phyloP scores from a whole-genome alignment of 306 rosid species.

The Arachis hypogaea region DNA sequence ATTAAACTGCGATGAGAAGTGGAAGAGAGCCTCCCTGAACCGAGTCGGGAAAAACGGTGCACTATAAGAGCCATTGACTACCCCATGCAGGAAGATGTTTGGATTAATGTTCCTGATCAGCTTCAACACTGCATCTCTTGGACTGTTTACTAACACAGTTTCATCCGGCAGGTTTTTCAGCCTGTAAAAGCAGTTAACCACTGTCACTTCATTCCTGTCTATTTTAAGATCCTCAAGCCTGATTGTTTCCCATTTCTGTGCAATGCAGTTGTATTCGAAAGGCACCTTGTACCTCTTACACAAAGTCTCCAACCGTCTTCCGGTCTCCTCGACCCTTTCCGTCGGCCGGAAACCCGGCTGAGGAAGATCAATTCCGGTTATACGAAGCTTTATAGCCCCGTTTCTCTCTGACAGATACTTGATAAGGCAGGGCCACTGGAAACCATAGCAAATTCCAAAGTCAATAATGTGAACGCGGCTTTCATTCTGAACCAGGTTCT shows the following conservation, averaged over 20 bases:
- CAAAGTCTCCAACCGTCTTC: constrained; percentile 56
- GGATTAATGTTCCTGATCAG: constrained; percentile 73
- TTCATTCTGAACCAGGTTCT: constrained; percentile 46
- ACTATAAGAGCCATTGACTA: constrained; percentile 66
- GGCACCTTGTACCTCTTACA: constrained; percentile 64
- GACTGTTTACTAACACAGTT: constrained; percentile 43
- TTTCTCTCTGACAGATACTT: constrained; percentile 50
- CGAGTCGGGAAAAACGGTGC: constrained; percentile 78
- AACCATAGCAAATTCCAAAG: constrained; percentile 78
- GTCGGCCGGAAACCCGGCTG: constrained; percentile 78
- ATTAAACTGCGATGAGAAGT: constrained; percentile 74
- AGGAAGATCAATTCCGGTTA: constrained; percentile 78
- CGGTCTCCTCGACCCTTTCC: constrained; percentile 67
- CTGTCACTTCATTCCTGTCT: constrained; percentile 50
- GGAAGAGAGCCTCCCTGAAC: constrained; percentile 76
- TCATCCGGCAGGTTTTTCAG: constrained; percentile 72
- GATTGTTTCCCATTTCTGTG: constrained; percentile 73
- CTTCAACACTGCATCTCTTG: constrained; percentile 69
- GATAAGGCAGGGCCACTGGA: constrained; percentile 82
- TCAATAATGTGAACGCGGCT: constrained; percentile 62
- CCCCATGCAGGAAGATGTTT: constrained; percentile 69
- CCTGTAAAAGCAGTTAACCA: constrained; percentile 65
- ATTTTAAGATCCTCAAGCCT: constrained; percentile 54
- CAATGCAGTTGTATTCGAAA: constrained; percentile 57
- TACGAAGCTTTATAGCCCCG: constrained; percentile 57